phyloP scores from a whole-genome alignment of 345 rosid species.

The Excoecaria cochinchinensis region DNA sequence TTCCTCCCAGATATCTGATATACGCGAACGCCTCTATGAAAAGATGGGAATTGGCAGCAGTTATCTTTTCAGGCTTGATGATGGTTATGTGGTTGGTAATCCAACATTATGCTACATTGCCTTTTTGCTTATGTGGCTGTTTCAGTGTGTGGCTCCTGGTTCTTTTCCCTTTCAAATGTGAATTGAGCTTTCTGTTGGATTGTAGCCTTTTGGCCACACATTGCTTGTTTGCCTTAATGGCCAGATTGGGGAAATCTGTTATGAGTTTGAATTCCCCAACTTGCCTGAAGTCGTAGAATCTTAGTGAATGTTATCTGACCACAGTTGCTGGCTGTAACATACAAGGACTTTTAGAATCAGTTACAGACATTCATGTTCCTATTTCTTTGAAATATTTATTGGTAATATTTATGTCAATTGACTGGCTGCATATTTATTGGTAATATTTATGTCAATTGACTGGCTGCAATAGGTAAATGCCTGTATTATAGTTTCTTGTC shows the following conservation, averaged over 20 bases:
- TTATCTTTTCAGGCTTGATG: conserved; percentile 97
- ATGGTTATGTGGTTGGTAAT: conserved; percentile 89
- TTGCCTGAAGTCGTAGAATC: neutral
- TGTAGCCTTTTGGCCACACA: neutral
- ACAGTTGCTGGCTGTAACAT: neutral
- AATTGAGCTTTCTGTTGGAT: neutral
- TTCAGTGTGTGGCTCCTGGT: neutral
- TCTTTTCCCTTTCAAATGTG: neutral
- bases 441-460: neutral
- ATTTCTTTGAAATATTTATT: neutral
- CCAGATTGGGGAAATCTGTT: neutral
- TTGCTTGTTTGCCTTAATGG: neutral
- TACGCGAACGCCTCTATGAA: conserved; percentile 89
- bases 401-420: too few relatives aligned
- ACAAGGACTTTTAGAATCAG: neutral
- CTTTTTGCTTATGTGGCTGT: neutral
- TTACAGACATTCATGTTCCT: neutral
- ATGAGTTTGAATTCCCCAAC: neutral
- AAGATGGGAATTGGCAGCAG: conserved; percentile 99
- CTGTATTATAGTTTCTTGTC: neutral
- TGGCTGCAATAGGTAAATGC: neutral
- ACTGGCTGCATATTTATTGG: too few relatives aligned
- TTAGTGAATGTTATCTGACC: neutral
- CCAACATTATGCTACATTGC: neutral
- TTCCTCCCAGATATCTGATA: conserved; percentile 80